phyloP scores from a whole-genome alignment of 73 alveolate species.

The Breviolum minutum region DNA sequence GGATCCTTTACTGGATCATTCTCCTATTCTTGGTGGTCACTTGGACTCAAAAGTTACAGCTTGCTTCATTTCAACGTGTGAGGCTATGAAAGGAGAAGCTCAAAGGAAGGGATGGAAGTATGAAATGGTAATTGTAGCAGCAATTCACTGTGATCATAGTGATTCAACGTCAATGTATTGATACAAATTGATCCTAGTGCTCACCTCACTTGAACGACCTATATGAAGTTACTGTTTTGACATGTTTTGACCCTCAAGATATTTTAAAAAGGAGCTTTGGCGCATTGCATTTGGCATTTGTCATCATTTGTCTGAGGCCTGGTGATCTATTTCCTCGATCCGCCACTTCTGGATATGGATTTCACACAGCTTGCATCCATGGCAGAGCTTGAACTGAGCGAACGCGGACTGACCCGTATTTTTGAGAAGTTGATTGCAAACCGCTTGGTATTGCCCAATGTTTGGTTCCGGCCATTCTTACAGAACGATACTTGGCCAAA shows the following conservation, averaged over 20 bases:
- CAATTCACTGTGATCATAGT: not conserved
- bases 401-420: slow-evolving; percentile 52
- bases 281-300: not conserved
- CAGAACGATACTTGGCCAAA: slow-evolving; percentile 16
- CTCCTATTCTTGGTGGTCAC: slow-evolving; percentile 59
- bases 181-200: not conserved
- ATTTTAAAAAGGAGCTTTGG: too few relatives aligned
- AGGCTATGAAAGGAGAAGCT: not conserved
- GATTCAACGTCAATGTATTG: not conserved
- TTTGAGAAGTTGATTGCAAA: slow-evolving; percentile 55
- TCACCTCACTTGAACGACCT: too few relatives aligned
- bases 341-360: slow-evolving; percentile 44
- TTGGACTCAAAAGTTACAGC: not conserved
- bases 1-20: slow-evolving; percentile 67
- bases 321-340: slow-evolving; percentile 86
- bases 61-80: too few relatives aligned
- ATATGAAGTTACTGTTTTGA: too few relatives aligned
- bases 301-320: not conserved
- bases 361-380: slow-evolving; percentile 43
- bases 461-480: slow-evolving; percentile 87
- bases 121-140: not conserved
- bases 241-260: not conserved
- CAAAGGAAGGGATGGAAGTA: too few relatives aligned
- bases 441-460: slow-evolving; percentile 88
- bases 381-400: slow-evolving; percentile 41